Evolutionary conservation across 129 eudicot species (phyloP), one percentile per base, ranked within the genome.

Genomic region (Apium graveolens): DNA sequence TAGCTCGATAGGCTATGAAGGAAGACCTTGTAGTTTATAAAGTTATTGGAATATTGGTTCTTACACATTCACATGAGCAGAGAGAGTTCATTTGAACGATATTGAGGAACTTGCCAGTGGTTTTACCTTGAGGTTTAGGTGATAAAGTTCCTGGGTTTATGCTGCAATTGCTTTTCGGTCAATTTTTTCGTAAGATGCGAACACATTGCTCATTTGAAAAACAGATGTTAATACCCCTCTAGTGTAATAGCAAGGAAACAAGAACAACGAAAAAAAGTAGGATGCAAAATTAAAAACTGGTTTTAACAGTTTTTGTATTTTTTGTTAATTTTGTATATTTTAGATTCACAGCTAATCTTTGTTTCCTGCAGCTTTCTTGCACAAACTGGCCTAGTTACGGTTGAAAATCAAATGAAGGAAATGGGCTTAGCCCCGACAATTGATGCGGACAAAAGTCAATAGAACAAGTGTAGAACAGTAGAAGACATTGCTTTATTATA

Each of bases 321-420:
- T 68, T 27, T 27, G 7, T 13, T 26, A 21, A 44, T 27, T 75
- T 42, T 42, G 45, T 44, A 37, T 38, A 21, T 70, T 27, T 5
- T 27, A 32, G 37, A 20, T 57, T 71, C 49, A 16, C 11, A 57
- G 43, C 32, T 37, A 38, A 41, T 35, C 31, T 78, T 76, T 80
- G 51, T 82, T 78, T 82, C 74, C 5, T 80, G 81, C 88, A 95
- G 98, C 39, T 95, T 95, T 84, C 98, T 95, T 69, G 96, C 90
- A 41, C 91, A 95, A 87, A 95, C 98, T 16, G 98, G 98, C 11
- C 84, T 95, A 72, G 98, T 95, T 79, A 84, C 96, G 10, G 89
- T 95, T 27, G 92, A 95, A 76, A 85, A 91, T 84, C 98, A 95
- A 86, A 90, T 95, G 97, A 89, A 90, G 78, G 98, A 95, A 86